A percentile compares a stretch with the other conserved stretches of the same genome.
Conservation (phyloP, 2,329 filamentous ascomycete species). For the Hymenotorrendiella dingleyae region DNA sequence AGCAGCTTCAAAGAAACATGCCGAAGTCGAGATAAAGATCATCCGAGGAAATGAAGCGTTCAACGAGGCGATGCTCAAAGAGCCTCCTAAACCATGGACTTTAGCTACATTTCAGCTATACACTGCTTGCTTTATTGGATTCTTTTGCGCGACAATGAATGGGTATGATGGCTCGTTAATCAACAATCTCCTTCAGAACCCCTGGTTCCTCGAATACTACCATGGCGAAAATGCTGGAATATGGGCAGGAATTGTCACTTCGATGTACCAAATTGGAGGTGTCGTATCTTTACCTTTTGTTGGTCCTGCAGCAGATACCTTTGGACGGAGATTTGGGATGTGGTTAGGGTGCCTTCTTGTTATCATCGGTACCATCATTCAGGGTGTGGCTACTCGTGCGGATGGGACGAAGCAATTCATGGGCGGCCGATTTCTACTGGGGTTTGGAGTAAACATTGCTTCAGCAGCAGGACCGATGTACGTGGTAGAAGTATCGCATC, state of each 20-base stretch:
- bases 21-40: slow-evolving; percentile 34
- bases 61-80: slow-evolving; percentile 48
- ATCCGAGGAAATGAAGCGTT: slow-evolving; percentile 48
- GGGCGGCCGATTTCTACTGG: slow-evolving; percentile 55
- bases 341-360: slow-evolving; percentile 39
- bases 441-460: slow-evolving; percentile 47
- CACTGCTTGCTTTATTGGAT: slow-evolving; percentile 40
- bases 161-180: slow-evolving; percentile 47
- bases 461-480: slow-evolving; percentile 42
- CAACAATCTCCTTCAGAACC: slow-evolving; percentile 42
- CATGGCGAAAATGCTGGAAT: slow-evolving; percentile 38
- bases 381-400: slow-evolving; percentile 34
- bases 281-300: slow-evolving; percentile 42
- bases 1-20: slow-evolving; percentile 22
- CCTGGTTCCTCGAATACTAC: slow-evolving; percentile 36
- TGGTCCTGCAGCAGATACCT: slow-evolving; percentile 41
- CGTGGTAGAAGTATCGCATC: slow-evolving; percentile 42
- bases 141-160: slow-evolving; percentile 47
- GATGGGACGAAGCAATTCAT: slow-evolving; percentile 38
- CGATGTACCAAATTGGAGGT: slow-evolving; percentile 48
- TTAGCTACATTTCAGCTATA: slow-evolving; percentile 37
- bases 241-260: slow-evolving; percentile 44
- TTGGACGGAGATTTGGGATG: slow-evolving; percentile 43
- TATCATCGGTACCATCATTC: slow-evolving; percentile 41
- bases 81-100: slow-evolving; percentile 40